Percentiles rank a stretch among this genome's conserved stretches.
Evolutionary conservation across 1,139 yeast species (phyloP).

Genomic region (Magnusiomyces clavatus): DNA sequence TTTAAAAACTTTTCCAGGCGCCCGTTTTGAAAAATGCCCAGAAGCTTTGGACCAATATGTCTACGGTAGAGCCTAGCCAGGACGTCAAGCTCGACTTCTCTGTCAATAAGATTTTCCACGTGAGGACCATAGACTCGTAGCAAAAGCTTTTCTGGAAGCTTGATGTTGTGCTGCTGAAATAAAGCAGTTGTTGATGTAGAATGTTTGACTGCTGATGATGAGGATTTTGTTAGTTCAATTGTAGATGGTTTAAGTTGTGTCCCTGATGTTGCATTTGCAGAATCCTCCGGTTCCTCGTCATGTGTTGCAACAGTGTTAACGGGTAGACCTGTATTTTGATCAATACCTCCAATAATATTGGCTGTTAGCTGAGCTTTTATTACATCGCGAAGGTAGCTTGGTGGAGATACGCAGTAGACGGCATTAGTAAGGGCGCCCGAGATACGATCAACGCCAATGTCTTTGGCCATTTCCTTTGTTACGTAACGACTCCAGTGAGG

Average conservation of each 20-base stretch:
- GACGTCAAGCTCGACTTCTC: slow-evolving; percentile 69
- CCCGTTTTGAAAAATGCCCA: slow-evolving; percentile 88
- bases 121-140: slow-evolving; percentile 88
- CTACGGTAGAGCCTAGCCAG: slow-evolving; percentile 65
- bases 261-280: not conserved
- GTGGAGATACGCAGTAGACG: slow-evolving; percentile 55
- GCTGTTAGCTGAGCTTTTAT: slow-evolving; percentile 20
- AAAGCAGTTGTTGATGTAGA: slow-evolving; percentile 10
- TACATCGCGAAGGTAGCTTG: slow-evolving; percentile 27
- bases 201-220: not conserved
- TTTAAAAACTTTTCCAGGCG: slow-evolving; percentile 87
- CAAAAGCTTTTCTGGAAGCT: slow-evolving; percentile 43
- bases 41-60: slow-evolving; percentile 78
- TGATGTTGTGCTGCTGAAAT: slow-evolving; percentile 23
- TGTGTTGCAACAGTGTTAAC: not conserved
- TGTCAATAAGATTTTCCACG: slow-evolving; percentile 77
- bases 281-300: not conserved
- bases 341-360: slow-evolving; percentile 13
- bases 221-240: not conserved
- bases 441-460: slow-evolving; percentile 53
- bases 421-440: slow-evolving; percentile 93
- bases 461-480: slow-evolving; percentile 28
- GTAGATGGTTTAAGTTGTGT: not conserved
- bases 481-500: slow-evolving; percentile 56
- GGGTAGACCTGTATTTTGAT: slow-evolving; percentile 8